Conservation (phyloP, 179 eudicot species). For the Silene noctiflora region DNA sequence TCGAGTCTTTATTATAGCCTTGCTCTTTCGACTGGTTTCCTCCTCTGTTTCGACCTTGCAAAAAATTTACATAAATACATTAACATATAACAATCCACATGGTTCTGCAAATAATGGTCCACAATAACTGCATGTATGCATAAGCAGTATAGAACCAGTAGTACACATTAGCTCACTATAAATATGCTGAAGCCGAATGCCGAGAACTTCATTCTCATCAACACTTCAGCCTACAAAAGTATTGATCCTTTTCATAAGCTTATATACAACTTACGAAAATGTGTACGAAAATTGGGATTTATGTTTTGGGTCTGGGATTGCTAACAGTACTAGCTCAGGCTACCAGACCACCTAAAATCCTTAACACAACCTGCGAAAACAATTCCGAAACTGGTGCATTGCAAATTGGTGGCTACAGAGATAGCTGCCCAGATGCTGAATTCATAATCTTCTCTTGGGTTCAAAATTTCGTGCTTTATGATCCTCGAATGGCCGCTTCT, state of each 20-base stretch:
- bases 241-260: no score
- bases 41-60: no score
- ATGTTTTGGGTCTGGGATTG: slow-evolving; percentile 16
- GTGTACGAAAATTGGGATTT: slow-evolving; percentile 5
- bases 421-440: slow-evolving; percentile 68
- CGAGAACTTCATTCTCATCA: neutral
- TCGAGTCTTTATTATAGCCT: no score
- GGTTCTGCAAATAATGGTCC: no score
- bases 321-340: slow-evolving; percentile 15
- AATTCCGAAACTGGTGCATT: slow-evolving; percentile 26
- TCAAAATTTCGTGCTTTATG: slow-evolving; percentile 46
- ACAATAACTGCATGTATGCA: no score
- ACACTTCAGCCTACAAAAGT: neutral
- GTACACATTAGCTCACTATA: slow-evolving; percentile 17
- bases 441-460: slow-evolving; percentile 58
- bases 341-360: slow-evolving; percentile 20
- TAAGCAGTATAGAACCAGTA: neutral
- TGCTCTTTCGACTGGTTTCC: no score
- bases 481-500: slow-evolving; percentile 83
- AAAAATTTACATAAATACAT: neutral
- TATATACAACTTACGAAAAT: neutral
- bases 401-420: slow-evolving; percentile 37
- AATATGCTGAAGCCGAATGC: neutral
- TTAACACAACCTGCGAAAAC: slow-evolving; percentile 34
- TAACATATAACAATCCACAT: neutral